These are phyloP conservation scores for Solanum dulcamara DNA, from an alignment of 257 asterid genomes.

Conservation along the genomic window DNA sequence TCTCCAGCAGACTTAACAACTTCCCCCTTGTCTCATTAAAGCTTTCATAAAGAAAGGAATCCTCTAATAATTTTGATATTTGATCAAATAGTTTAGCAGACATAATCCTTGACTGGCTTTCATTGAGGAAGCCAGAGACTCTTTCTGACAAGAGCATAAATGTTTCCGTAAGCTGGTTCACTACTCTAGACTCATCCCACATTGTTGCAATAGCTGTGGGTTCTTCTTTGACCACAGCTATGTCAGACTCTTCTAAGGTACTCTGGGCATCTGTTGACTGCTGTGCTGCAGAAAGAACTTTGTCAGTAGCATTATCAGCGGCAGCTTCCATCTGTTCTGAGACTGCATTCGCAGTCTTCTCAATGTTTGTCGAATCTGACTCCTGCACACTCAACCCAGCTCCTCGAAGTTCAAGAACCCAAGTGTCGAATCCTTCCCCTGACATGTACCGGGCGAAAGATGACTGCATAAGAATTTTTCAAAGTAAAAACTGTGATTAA, in stretches of 20 bases:
- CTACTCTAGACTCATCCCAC: conserved; percentile 78
- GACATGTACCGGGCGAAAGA: conserved; percentile 98
- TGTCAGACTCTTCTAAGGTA: conserved; percentile 29
- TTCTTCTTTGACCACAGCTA: conserved; percentile 27
- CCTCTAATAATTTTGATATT: conserved; percentile 66
- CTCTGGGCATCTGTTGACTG: conserved; percentile 21
- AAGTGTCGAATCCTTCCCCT: conserved; percentile 97
- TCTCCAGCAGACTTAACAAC: conserved; percentile 47
- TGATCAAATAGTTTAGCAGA: conserved; percentile 81
- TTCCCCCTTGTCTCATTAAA: conserved; percentile 51
- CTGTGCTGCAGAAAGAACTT: conserved; percentile 24
- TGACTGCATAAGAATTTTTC: conserved; percentile 40
- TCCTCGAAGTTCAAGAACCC: conserved; percentile 97
- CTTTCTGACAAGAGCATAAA: conserved; percentile 72
- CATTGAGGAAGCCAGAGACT: conserved; percentile 85
- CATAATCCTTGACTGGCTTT: conserved; percentile 65
- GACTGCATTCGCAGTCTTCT: conserved; percentile 41
- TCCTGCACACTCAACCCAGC: conserved; percentile 78
- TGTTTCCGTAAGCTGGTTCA: conserved; percentile 56
- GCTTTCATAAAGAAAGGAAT: conserved; percentile 56
- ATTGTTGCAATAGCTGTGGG: conserved; percentile 27
- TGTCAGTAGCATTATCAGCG: conserved; percentile 35
- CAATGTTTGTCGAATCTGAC: conserved; percentile 44
- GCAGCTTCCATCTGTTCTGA: conserved; percentile 60
- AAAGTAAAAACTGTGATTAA: conserved; percentile 8